A percentile compares a stretch with the other conserved stretches of the same genome.
These are phyloP conservation scores for Escallonia rubra DNA, from an alignment of 129 eudicot species.

Conservation along the genomic window DNA sequence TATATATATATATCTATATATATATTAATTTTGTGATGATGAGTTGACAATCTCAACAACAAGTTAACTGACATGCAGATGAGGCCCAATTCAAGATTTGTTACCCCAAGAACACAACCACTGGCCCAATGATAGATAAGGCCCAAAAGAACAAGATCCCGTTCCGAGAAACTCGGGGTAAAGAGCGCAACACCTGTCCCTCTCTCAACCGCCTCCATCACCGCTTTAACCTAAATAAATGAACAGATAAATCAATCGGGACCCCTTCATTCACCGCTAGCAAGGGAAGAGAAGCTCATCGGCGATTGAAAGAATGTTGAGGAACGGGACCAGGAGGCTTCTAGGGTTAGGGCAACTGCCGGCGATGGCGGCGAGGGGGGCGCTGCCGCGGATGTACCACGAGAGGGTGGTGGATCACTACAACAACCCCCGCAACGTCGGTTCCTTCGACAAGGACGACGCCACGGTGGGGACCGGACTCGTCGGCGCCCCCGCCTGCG, in stretches of 20 bases:
- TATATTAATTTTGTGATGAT: no score
- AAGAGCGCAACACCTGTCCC: slow-evolving; percentile 12
- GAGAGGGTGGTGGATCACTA: slow-evolving; percentile 98
- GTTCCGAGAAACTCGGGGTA: neutral
- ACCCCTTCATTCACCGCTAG: no score
- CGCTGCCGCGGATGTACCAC: slow-evolving; percentile 52
- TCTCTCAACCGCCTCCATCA: neutral
- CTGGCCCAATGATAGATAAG: no score
- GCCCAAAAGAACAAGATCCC: neutral
- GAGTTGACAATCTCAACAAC: no score
- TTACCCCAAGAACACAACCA: no score
- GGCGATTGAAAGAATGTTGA: slow-evolving; percentile 43
- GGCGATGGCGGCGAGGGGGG: slow-evolving; percentile 13
- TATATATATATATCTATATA: no score
- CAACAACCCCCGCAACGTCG: slow-evolving; percentile 92
- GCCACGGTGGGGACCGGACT: slow-evolving; percentile 92
- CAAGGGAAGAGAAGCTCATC: neutral
- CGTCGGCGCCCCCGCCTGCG: slow-evolving; percentile 98
- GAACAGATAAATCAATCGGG: no score
- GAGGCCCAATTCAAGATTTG: no score
- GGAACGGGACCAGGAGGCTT: slow-evolving; percentile 27
- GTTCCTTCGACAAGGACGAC: slow-evolving; percentile 90
- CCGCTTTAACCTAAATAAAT: no score
- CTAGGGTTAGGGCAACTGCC: slow-evolving; percentile 19
- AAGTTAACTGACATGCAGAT: no score